Base-by-base conservation (phyloP, 2,329 filamentous ascomycete genomes). In the Helotiales sp. region DNA sequence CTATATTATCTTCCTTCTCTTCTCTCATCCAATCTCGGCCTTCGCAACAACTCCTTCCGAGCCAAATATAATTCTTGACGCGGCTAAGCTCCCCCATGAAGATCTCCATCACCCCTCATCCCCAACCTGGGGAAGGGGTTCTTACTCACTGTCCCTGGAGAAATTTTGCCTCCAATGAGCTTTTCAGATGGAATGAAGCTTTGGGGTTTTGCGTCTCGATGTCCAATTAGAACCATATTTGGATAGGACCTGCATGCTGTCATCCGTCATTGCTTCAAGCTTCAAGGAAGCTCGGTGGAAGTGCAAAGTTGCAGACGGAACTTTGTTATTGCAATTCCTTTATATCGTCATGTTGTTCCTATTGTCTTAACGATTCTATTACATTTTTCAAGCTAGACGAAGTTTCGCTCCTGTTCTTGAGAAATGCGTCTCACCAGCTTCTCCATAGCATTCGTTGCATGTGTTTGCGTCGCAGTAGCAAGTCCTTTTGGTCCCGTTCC, bases 131-230 rank as follows among this genome's bases (percentile, higher is more conserved):
- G 46, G 46, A 48, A 48, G 24, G 27, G 29, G 46, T 27, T 30
- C 25, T 30, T n/a, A 17, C 17, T 53, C 30, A 29, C 29, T 17
- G 44, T 60, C 42, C 44, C 54, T 50, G 47, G 49, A 34, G 22
- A 22, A 61, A 44, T 62, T 60, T 63, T 63, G 22, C 61, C 61
- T 63, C 61, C 61, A 63, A 63, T 63, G 12, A 57, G 19, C 51
- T 27, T 27, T 30, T 19, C 17, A 19, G 17, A 12, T 24, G 29
- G 8, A 44, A 48, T 25, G 25, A 17, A 31, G 46, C 46, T 48
- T n/a, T 31, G 19, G 17, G 9, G 9, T 17, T 48, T 48, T 19
- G 15, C 24, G 25, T n/a, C 19, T 30, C 12, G 12, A 48, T 31
- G 25, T 48, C 25, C 25, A 48, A 48, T 48, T 25, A 19, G 12